Conservation (phyloP, 2,329 filamentous ascomycete genomes). For the Colletotrichum karsti region DNA sequence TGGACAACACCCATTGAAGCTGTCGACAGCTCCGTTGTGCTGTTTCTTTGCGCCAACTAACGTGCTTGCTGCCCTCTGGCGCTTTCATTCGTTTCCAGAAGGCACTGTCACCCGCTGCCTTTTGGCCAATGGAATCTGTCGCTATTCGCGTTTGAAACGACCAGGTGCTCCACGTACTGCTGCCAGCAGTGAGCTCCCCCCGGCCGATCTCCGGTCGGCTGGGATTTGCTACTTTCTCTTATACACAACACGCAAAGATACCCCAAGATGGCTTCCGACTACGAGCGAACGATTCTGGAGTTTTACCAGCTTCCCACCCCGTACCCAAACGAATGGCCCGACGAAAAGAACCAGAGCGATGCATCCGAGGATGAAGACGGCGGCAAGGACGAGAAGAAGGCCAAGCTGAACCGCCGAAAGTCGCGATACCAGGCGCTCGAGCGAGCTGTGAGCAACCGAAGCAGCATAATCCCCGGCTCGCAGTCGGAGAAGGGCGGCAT, state of each 20-base stretch:
- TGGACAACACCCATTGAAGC: background rate
- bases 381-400: constrained; percentile 53
- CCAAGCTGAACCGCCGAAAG: constrained; percentile 67
- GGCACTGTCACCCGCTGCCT: background rate
- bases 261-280: constrained; percentile 56
- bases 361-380: constrained; percentile 69
- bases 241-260: background rate
- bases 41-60: background rate
- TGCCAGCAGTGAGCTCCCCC: constrained; percentile 5
- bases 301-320: constrained; percentile 87
- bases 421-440: constrained; percentile 89
- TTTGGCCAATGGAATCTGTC: constrained; percentile 4
- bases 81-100: background rate
- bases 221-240: background rate
- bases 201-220: background rate
- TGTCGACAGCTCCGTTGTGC: background rate
- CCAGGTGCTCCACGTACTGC: background rate
- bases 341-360: constrained; percentile 79
- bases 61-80: background rate
- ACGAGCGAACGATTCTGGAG: constrained; percentile 80
- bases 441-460: constrained; percentile 73
- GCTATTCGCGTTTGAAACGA: constrained; percentile 4
- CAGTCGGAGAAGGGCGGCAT: constrained; percentile 72
- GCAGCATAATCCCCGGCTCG: constrained; percentile 72
- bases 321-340: constrained; percentile 86